phyloP scores from a whole-genome alignment of 2,329 filamentous ascomycete species.

The Trichoderma arundinaceum region DNA sequence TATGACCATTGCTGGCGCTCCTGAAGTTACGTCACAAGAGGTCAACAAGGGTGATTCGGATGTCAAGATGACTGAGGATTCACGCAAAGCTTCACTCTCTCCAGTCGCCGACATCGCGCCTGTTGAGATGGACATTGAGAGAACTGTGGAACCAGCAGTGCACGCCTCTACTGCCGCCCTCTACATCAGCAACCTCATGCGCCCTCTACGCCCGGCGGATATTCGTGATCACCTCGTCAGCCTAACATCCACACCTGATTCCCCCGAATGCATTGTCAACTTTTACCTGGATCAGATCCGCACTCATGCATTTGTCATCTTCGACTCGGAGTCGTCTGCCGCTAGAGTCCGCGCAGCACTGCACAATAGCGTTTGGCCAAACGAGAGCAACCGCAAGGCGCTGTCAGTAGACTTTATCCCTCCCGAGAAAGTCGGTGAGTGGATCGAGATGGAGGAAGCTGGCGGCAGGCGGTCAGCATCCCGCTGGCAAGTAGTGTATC shows the following conservation, averaged over 20 bases:
- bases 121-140: conserved; percentile 44
- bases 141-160: conserved; percentile 59
- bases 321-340: conserved; percentile 72
- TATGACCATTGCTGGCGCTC: not conserved
- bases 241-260: conserved; percentile 63
- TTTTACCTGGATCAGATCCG: conserved; percentile 86
- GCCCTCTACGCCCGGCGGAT: conserved; percentile 73
- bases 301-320: conserved; percentile 83
- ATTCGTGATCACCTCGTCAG: conserved; percentile 72
- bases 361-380: conserved; percentile 83
- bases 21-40: not conserved
- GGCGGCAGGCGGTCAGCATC: conserved; percentile 49
- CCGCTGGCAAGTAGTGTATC: conserved; percentile 78
- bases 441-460: conserved; percentile 73
- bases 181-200: conserved; percentile 90
- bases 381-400: conserved; percentile 81
- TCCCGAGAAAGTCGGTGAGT: conserved; percentile 70
- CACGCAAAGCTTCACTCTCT: conserved; percentile 1
- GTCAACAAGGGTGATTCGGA: not conserved
- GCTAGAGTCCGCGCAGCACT: conserved; percentile 76
- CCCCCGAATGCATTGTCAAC: conserved; percentile 58
- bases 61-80: not conserved
- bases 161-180: conserved; percentile 77
- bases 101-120: not conserved
- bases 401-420: conserved; percentile 92